Evolutionary conservation across 305 asterid species (phyloP), one percentile per base, ranked within the genome.

Genomic region (Fraxinus floribunda): DNA sequence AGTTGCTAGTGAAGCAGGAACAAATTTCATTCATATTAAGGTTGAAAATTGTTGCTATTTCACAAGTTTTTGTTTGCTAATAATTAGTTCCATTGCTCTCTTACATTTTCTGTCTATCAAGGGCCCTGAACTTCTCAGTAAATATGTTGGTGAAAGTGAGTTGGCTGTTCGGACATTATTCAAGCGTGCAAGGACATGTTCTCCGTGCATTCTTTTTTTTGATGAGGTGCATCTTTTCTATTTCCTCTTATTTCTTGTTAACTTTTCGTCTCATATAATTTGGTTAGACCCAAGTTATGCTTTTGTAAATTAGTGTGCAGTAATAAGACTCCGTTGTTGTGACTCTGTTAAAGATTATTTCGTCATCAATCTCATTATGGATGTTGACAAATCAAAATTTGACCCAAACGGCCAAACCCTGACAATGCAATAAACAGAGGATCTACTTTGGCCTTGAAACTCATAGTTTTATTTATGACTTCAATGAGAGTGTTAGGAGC

Each of bases 61-160:
- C 68, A 38, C 18, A 30, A 20, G 62, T 72, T 83, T 74, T 79
- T 36, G 62, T 76, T 84, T 39, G 29, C 34, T 24, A 44, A 79
- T 60, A 66, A 79, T 38, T 41, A 79, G 76, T 30, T 77, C 16
- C 55, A 57, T 18, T 66, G 29, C 38, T 82, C 64, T 78, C 52
- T 71, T 75, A 77, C 76, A 13, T 82, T 77, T 77, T 72, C 79
- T 85, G 68, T 82, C 62, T 81, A 34, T 80, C 38, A 77, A 95
- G 99, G 98, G 99, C 49, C 98, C 98, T 38, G 97, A 93, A 80
- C 92, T 94, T 84, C 87, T 96, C 83, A 93, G 84, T 82, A 94
- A 96, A 83, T 94, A 92, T 84, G 98, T 94, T 68, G 99, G 99
- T 84, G 99, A 92, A 90, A 91, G 97, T 88, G 99, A 96, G 89